Conservation (phyloP, 208 protist genomes). For the Acanthamoeba triangularis region DNA sequence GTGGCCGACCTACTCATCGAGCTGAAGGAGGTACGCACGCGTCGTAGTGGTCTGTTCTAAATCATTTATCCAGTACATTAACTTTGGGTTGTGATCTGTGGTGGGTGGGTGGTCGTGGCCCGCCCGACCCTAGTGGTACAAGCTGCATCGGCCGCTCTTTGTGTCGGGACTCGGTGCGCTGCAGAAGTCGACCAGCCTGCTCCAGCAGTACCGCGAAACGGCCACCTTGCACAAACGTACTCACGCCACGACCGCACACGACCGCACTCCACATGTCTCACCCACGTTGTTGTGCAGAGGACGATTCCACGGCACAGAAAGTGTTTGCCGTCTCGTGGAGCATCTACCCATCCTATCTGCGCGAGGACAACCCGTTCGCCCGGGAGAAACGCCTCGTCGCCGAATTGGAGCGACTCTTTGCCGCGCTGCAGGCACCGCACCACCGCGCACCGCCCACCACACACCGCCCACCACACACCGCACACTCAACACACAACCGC, state of each 20-base stretch:
- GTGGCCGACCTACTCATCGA: neutral
- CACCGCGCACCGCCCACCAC: too few species aligned
- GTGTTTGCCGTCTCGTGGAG: conserved; percentile 45
- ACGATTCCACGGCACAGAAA: neutral
- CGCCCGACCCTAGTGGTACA: conserved; percentile 16
- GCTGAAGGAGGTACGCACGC: conserved; percentile 15
- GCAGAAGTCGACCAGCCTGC: neutral
- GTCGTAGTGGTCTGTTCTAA: neutral
- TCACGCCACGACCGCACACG: neutral
- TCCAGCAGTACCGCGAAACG: conserved; percentile 7
- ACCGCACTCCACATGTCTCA: neutral
- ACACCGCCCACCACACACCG: neutral
- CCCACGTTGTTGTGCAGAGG: neutral
- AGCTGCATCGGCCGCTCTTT: conserved; percentile 12
- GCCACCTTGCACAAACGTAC: neutral
- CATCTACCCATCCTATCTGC: conserved; percentile 10
- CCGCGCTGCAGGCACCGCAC: neutral
- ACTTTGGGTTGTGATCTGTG: too few species aligned
- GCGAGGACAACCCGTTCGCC: conserved; percentile 8
- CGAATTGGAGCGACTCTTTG: neutral
- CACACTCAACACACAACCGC: neutral
- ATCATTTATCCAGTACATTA: too few species aligned
- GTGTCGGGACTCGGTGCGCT: conserved; percentile 2
- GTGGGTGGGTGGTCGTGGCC: neutral
- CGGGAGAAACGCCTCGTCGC: neutral